These are phyloP conservation scores for Eucalyptus decipiens DNA, from an alignment of 345 rosid genomes.

Conservation along the genomic window DNA sequence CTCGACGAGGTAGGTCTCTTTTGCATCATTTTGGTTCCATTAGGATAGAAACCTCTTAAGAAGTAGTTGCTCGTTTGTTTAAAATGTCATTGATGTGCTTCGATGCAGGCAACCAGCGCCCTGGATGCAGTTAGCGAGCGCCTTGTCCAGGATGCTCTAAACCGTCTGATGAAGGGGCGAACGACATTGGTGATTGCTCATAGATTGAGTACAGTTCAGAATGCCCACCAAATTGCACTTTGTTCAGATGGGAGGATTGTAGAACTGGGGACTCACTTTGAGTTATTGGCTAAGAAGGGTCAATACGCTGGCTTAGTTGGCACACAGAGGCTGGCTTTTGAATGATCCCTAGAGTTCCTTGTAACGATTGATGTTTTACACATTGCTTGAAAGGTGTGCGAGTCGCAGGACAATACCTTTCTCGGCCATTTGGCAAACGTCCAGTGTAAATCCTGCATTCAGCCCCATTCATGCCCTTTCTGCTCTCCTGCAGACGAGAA, in stretches of 20 bases:
- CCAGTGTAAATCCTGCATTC: not conserved
- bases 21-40: not conserved
- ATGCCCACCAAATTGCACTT: constrained; percentile 77
- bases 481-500: not conserved
- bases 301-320: constrained; percentile 77
- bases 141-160: constrained; percentile 75
- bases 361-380: not conserved
- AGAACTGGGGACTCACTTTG: constrained; percentile 78
- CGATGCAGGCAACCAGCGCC: constrained; percentile 81
- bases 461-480: not conserved
- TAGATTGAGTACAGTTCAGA: constrained; percentile 90
- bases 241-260: constrained; percentile 62
- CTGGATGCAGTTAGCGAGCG: constrained; percentile 90
- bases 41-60: not conserved
- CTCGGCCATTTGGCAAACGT: not conserved
- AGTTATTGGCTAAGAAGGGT: constrained; percentile 60
- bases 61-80: not conserved
- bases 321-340: constrained; percentile 89
- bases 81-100: not conserved
- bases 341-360: constrained; percentile 9
- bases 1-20: constrained; percentile 63
- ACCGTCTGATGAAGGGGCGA: constrained; percentile 77
- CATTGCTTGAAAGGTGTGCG: not conserved
- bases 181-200: constrained; percentile 88
- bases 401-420: not conserved